These are phyloP conservation scores for Gossypium herbaceum DNA, from an alignment of 345 rosid species.

Conservation along the genomic window DNA sequence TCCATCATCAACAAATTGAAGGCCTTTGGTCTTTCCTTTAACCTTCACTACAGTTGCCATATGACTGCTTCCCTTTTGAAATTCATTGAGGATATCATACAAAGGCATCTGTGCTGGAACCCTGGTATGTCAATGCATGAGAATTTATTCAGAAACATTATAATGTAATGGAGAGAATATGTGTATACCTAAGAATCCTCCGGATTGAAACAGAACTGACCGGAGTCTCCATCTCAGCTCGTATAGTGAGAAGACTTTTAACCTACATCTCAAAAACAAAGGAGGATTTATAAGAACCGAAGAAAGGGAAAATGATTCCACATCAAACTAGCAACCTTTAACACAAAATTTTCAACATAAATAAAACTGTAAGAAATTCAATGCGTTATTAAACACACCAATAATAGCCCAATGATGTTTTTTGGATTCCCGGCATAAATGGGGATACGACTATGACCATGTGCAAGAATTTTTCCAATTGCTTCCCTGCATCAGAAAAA, in stretches of 20 bases:
- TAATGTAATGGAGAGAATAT: background rate
- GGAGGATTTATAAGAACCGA: background rate
- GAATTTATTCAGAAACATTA: background rate
- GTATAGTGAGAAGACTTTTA: conserved; percentile 70
- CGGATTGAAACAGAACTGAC: conserved; percentile 76
- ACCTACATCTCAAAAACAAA: conserved; percentile 36
- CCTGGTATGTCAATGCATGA: conserved; percentile 37
- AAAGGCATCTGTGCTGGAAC: conserved; percentile 81
- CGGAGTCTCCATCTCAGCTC: conserved; percentile 79
- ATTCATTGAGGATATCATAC: conserved; percentile 80
- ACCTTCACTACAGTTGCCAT: conserved; percentile 81
- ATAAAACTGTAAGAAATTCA: conserved; percentile 8
- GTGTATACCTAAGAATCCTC: conserved; percentile 60
- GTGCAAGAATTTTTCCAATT: conserved; percentile 68
- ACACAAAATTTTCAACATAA: conserved; percentile 11
- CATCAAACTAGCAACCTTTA: conserved; percentile 10
- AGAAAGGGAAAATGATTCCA: conserved; percentile 3
- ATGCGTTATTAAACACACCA: conserved; percentile 41
- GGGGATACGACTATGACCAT: conserved; percentile 82
- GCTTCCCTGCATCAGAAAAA: conserved; percentile 63
- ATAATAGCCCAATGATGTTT: conserved; percentile 70
- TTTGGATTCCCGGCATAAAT: conserved; percentile 63
- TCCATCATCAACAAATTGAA: conserved; percentile 24
- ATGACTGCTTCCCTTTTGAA: conserved; percentile 88
- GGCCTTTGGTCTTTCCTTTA: conserved; percentile 35